These are phyloP conservation scores for Geosmithia morbida DNA, from an alignment of 2,329 filamentous ascomycete genomes.

Conservation along the genomic window DNA sequence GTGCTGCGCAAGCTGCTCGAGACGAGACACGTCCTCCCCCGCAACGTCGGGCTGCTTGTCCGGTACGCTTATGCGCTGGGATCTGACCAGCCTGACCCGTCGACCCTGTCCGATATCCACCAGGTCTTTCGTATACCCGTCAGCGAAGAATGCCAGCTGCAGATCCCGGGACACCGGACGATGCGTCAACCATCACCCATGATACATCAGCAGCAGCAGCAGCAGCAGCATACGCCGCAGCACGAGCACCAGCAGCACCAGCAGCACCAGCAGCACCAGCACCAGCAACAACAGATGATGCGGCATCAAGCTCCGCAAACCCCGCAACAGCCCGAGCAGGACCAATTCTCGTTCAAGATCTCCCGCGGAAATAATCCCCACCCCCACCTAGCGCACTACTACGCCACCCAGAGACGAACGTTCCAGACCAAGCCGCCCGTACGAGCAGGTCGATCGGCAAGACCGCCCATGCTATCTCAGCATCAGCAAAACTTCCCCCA, in stretches of 20 bases:
- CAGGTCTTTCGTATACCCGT: constrained; percentile 20
- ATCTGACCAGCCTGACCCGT: constrained; percentile 13
- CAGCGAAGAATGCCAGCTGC: constrained; percentile 17
- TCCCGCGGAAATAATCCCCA: constrained; percentile 15
- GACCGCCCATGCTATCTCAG: constrained; percentile 12
- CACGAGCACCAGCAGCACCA: constrained; percentile 3
- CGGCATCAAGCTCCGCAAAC: constrained; percentile 6
- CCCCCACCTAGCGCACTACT: constrained; percentile 18
- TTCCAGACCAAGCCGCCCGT: constrained; percentile 13
- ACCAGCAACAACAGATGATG: neutral
- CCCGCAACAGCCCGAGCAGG: constrained; percentile 8
- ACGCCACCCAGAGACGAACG: constrained; percentile 17
- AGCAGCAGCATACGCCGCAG: constrained; percentile 2
- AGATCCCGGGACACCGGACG: constrained; percentile 16
- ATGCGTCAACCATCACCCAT: constrained; percentile 7
- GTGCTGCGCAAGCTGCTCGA: constrained; percentile 28
- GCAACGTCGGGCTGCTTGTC: constrained; percentile 21
- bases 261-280: neutral
- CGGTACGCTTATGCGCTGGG: constrained; percentile 24
- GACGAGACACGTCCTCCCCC: constrained; percentile 21
- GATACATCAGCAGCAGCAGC: constrained; percentile 5
- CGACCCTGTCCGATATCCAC: constrained; percentile 11
- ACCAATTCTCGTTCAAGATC: constrained; percentile 21
- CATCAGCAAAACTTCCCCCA: constrained; percentile 5
- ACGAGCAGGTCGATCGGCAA: constrained; percentile 14